Evolutionary conservation across 331 rosid species (phyloP), one percentile per base, ranked within the genome.

Genomic region (Acacia pycnantha): DNA sequence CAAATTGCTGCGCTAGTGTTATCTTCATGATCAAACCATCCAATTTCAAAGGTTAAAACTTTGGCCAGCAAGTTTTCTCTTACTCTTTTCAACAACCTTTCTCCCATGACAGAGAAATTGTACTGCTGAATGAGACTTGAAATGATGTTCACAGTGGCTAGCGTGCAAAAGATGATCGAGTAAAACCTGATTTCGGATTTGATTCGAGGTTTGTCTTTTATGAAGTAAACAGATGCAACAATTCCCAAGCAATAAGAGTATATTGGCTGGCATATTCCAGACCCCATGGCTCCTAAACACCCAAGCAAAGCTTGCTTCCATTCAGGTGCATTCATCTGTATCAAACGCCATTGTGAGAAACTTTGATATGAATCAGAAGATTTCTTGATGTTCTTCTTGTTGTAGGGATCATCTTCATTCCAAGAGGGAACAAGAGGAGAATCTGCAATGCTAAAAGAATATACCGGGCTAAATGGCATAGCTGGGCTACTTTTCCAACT

Each of bases 101-200:
- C 97, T 84, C 93, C 98, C 98, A 93, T 93, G 62, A 90, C 79
- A 40, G 94, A 77, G 64, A 93, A 93, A 74, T 88, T 86, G 79
- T 90, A 81, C 50, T 91, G 94, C 21, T 93, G 97, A 79, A 90
- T 54, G 62, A 93, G 80, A 71, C 87, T 85, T 66, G 97, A 83
- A 77, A 88, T 65, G 88, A 87, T 83, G 79, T 84, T 77, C 50
- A 88, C 33, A 70, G 74, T 53, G 9, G 94, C 89, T 65, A 91
- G 64, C 67, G 86, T 46, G 83, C 90, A 83, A 79, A 92, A 92
- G 82, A 90, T 82, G 79, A 50, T 58, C 5, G 89, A 80, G 77
- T 85, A 88, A 33, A 85, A 73, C 82, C 67, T 91, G 75, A 87
- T 87, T 77, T 89, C 53, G 51, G 90, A 91, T 77, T 83, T 77